A percentile compares a stretch with the other conserved stretches of the same genome.
These are phyloP conservation scores for Pseudopithomyces chartarum DNA, from an alignment of 2,329 filamentous ascomycete genomes.

Conservation along the genomic window DNA sequence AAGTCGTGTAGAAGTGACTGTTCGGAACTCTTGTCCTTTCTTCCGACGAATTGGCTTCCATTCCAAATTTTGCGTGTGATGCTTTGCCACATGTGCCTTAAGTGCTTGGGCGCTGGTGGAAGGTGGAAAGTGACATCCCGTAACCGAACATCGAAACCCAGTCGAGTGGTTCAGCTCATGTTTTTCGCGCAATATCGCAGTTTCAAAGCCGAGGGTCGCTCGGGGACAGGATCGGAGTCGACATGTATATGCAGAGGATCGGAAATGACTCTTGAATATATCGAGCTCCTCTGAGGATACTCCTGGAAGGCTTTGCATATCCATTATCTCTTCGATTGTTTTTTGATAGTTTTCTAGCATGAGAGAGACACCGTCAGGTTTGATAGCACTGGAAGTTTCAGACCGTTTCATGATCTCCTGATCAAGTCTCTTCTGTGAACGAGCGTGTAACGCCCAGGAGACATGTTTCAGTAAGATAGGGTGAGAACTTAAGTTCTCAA, in stretches of 20 bases:
- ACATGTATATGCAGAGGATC: slow-evolving; percentile 18
- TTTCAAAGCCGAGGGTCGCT: slow-evolving; percentile 19
- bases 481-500: background rate
- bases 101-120: background rate
- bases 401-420: background rate
- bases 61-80: background rate
- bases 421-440: slow-evolving; percentile 1
- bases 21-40: background rate
- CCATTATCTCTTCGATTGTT: slow-evolving; percentile 8
- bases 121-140: background rate
- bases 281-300: slow-evolving; percentile 17
- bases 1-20: background rate
- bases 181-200: background rate
- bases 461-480: background rate
- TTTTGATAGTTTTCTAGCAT: slow-evolving; percentile 14
- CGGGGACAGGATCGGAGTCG: slow-evolving; percentile 14
- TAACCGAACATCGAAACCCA: background rate
- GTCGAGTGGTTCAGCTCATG: background rate
- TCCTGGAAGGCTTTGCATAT: slow-evolving; percentile 14
- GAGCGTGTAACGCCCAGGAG: background rate
- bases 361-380: background rate
- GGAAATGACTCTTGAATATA: slow-evolving; percentile 16
- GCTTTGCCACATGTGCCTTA: background rate
- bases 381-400: too few species aligned
- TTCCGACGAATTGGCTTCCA: background rate